These are phyloP conservation scores for Diaporthe citrichinensis DNA, from an alignment of 2,329 filamentous ascomycete genomes.

Conservation along the genomic window DNA sequence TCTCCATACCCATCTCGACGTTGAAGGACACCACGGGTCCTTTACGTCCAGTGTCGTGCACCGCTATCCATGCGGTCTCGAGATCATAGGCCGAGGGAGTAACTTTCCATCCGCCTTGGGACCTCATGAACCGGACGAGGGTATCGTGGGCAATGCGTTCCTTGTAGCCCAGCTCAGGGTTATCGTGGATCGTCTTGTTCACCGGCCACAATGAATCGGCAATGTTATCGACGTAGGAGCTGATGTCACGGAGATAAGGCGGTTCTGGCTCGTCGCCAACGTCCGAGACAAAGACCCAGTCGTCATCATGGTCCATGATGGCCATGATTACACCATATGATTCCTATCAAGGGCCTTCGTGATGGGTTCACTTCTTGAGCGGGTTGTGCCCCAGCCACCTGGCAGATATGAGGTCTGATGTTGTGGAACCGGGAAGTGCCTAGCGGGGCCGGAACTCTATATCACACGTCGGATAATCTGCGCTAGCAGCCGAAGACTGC, in stretches of 20 bases:
- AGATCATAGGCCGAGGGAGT: slow-evolving; percentile 65
- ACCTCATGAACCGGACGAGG: slow-evolving; percentile 62
- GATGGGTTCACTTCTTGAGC: not conserved
- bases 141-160: slow-evolving; percentile 65
- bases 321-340: too few relatives aligned
- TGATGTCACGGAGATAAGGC: slow-evolving; percentile 52
- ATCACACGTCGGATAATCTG: not conserved
- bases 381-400: not conserved
- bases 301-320: slow-evolving; percentile 7
- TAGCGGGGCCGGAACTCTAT: slow-evolving; percentile 14
- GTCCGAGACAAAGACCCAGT: slow-evolving; percentile 14
- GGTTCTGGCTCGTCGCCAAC: not conserved
- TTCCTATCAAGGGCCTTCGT: not conserved
- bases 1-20: slow-evolving; percentile 60
- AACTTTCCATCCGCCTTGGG: slow-evolving; percentile 62
- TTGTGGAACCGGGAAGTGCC: slow-evolving; percentile 1
- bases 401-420: slow-evolving; percentile 5
- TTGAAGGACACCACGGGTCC: slow-evolving; percentile 64
- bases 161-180: slow-evolving; percentile 63
- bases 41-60: slow-evolving; percentile 60
- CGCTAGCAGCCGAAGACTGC: not conserved
- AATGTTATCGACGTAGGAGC: slow-evolving; percentile 55
- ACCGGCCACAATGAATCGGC: slow-evolving; percentile 58
- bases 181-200: slow-evolving; percentile 65
- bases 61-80: slow-evolving; percentile 66